phyloP scores from a whole-genome alignment of 2,329 filamentous ascomycete genomes.

The Canariomyces notabilis region DNA sequence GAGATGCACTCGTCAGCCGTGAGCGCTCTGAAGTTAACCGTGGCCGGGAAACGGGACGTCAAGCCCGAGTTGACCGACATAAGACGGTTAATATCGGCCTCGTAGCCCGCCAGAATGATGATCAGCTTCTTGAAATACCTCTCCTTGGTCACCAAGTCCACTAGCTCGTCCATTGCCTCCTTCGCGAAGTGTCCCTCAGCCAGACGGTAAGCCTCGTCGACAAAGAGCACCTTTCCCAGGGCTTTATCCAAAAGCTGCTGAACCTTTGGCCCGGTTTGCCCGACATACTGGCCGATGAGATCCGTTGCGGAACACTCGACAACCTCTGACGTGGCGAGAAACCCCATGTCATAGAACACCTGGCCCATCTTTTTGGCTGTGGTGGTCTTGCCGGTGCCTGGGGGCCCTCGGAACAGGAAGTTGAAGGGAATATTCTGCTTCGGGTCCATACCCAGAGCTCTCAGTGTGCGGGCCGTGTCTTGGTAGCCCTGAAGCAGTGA shows the following conservation, averaged over 20 bases:
- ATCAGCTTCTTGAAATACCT: conserved; percentile 56
- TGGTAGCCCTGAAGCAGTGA: conserved; percentile 51
- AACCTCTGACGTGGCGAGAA: conserved; percentile 56
- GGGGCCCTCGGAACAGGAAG: conserved; percentile 64
- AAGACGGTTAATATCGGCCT: conserved; percentile 59
- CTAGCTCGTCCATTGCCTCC: conserved; percentile 50
- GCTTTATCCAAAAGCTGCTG: conserved; percentile 54
- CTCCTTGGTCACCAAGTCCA: conserved; percentile 49
- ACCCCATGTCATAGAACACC: conserved; percentile 69
- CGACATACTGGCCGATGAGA: conserved; percentile 62
- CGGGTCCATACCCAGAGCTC: conserved; percentile 48
- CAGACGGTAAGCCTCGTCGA: conserved; percentile 69
- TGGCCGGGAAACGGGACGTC: conserved; percentile 59
- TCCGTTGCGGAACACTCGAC: conserved; percentile 64
- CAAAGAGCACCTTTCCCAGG: conserved; percentile 62
- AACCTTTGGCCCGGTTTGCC: conserved; percentile 65
- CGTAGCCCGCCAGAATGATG: conserved; percentile 65
- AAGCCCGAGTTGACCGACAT: conserved; percentile 58
- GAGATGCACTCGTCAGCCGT: conserved; percentile 38
- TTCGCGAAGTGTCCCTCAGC: conserved; percentile 52
- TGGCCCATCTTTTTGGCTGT: conserved; percentile 70
- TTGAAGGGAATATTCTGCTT: conserved; percentile 58
- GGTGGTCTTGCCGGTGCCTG: conserved; percentile 68
- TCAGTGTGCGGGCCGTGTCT: conserved; percentile 46
- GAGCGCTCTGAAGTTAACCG: conserved; percentile 50